Percentiles rank a stretch among this genome's conserved stretches.
phyloP scores from a whole-genome alignment of 2,329 filamentous ascomycete species.

The Fusarium hostae region DNA sequence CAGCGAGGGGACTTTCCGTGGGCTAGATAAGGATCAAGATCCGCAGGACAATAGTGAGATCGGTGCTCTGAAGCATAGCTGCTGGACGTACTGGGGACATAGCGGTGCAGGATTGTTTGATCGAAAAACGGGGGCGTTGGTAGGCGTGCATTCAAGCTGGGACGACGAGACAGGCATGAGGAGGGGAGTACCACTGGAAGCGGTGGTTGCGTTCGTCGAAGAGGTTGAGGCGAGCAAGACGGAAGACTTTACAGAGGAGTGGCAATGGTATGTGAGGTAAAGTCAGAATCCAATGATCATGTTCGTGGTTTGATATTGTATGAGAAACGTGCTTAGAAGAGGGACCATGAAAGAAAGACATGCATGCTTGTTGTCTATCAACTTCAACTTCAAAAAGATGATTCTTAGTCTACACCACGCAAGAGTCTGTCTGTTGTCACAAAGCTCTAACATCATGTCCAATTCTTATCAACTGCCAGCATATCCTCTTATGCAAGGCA shows the following conservation, averaged over 20 bases:
- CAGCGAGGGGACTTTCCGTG: constrained; percentile 56
- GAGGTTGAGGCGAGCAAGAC: constrained; percentile 33
- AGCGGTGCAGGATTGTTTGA: constrained; percentile 62
- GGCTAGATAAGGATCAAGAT: constrained; percentile 53
- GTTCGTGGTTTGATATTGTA: no score
- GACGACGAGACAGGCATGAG: constrained; percentile 63
- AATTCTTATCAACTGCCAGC: constrained; percentile 13
- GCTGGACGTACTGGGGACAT: constrained; percentile 69
- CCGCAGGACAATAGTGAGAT: constrained; percentile 63
- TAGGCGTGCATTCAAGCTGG: constrained; percentile 66
- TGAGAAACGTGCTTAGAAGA: not conserved
- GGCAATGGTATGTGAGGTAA: constrained; percentile 31
- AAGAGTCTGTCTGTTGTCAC: constrained; percentile 25
- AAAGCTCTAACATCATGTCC: constrained; percentile 22
- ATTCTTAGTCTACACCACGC: constrained; percentile 23
- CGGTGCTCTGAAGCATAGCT: constrained; percentile 62
- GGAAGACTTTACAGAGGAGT: constrained; percentile 2
- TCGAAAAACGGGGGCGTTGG: constrained; percentile 50
- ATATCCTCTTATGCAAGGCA: constrained; percentile 11
- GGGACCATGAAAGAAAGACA: not conserved
- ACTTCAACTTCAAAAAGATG: constrained; percentile 17
- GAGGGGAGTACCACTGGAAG: constrained; percentile 59
- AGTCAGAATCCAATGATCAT: not conserved
- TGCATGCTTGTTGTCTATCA: constrained; percentile 3
- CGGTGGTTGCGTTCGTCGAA: constrained; percentile 54